Evolutionary conservation across 495 filamentous ascomycete genomes (phyloP).

Genomic region (Cenococcum geophilum): DNA sequence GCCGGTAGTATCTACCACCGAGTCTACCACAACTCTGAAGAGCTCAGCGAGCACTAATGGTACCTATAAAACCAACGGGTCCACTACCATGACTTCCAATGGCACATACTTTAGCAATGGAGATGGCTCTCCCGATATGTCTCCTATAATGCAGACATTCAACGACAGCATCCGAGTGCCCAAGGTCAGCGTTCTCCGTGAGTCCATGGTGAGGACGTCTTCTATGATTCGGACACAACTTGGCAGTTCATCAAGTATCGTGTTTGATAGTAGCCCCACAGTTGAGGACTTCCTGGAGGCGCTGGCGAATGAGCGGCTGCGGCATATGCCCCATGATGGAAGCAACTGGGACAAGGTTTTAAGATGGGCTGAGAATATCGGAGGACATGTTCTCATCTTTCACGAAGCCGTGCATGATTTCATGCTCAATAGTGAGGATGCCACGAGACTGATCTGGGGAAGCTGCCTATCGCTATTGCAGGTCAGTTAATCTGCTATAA

Average conservation of each 20-base stretch:
- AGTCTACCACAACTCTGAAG: background rate
- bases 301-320: conserved; percentile 40
- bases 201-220: conserved; percentile 11
- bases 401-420: conserved; percentile 46
- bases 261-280: conserved; percentile 16
- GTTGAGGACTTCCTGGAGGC: conserved; percentile 31
- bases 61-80: conserved; percentile 6
- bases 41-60: background rate
- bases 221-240: conserved; percentile 9
- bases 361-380: conserved; percentile 49
- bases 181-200: conserved; percentile 14
- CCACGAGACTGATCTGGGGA: conserved; percentile 49
- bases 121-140: background rate
- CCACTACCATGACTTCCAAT: conserved; percentile 4
- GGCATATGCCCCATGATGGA: conserved; percentile 47
- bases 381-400: conserved; percentile 44
- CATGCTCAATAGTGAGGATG: conserved; percentile 46
- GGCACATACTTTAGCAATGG: background rate
- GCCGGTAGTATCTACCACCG: background rate
- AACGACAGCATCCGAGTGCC: background rate
- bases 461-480: conserved; percentile 49
- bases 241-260: conserved; percentile 17
- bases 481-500: conserved; percentile 36
- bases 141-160: conserved; percentile 9
- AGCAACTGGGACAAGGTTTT: conserved; percentile 50